Conservation (phyloP, 345 rosid species). For the Gossypium mustelinum region DNA sequence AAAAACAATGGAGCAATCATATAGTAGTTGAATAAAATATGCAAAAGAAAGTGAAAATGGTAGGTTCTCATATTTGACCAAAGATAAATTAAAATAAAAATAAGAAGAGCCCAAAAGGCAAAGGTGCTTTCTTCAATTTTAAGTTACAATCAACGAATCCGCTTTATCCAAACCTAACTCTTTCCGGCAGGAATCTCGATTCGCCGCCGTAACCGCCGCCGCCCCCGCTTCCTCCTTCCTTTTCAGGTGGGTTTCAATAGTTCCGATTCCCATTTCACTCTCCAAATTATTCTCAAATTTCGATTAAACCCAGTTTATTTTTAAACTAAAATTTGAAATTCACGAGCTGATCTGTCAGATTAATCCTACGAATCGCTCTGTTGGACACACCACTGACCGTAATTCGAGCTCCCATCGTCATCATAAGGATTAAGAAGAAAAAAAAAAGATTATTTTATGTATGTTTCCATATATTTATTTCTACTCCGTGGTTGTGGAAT, state of each 20-base stretch:
- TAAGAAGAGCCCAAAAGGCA: not conserved
- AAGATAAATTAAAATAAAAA: not conserved
- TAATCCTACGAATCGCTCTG: not conserved
- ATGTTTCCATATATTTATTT: conserved; percentile 26
- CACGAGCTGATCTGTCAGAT: conserved; percentile 2
- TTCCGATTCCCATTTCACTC: not conserved
- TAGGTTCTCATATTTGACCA: not conserved
- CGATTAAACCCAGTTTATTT: not conserved
- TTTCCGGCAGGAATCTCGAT: not conserved
- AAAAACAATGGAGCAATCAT: not conserved
- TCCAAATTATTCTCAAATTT: not conserved
- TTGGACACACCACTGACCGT: not conserved
- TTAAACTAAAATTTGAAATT: not conserved
- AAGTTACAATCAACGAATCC: not conserved
- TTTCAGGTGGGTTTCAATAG: not conserved
- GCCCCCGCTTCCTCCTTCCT: not conserved
- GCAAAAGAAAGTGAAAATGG: not conserved
- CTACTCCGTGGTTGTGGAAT: conserved; percentile 22
- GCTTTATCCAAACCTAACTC: conserved; percentile 1
- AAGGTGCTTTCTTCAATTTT: not conserved
- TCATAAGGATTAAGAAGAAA: not conserved
- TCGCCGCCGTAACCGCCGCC: not conserved
- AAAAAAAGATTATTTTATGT: not conserved
- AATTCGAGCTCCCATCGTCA: not conserved
- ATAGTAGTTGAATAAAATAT: not conserved